Percentiles rank a stretch among this genome's conserved stretches.
phyloP scores from a whole-genome alignment of 177 flowering plant species.

The Vitis hybrid region DNA sequence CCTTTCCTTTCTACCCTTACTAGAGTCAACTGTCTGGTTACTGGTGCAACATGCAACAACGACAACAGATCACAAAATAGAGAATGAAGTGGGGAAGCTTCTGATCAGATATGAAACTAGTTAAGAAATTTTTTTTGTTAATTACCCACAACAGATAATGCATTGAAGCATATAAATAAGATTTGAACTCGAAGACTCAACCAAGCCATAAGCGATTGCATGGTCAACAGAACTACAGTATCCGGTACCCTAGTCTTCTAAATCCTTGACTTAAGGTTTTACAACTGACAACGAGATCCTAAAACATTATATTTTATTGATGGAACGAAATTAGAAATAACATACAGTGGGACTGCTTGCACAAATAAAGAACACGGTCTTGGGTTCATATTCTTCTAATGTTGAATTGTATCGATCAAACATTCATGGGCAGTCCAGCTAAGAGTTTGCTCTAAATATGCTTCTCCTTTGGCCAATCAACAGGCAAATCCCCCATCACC shows the following conservation, averaged over 20 bases:
- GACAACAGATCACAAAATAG: neutral
- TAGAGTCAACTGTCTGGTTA: constrained; percentile 32
- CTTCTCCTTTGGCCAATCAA: too few relatives aligned
- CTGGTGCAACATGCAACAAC: constrained; percentile 28
- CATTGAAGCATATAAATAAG: neutral
- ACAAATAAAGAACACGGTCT: too few relatives aligned
- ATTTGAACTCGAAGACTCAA: neutral
- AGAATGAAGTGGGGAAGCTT: too few relatives aligned
- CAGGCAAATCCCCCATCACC: too few relatives aligned
- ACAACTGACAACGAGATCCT: neutral
- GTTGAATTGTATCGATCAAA: too few relatives aligned
- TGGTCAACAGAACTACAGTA: neutral
- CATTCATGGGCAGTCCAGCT: too few relatives aligned
- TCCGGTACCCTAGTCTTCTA: neutral
- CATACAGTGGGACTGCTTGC: too few relatives aligned
- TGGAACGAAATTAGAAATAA: too few relatives aligned
- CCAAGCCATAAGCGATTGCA: neutral
- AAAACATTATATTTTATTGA: too few relatives aligned
- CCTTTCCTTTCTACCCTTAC: constrained; percentile 41
- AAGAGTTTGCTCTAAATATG: too few relatives aligned
- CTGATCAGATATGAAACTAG: neutral
- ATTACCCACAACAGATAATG: neutral
- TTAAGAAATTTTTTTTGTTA: neutral
- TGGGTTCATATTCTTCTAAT: too few relatives aligned
- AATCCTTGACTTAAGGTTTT: neutral